Evolutionary conservation across 2,329 filamentous ascomycete genomes (phyloP).

Genomic region (Meredithiella fracta): DNA sequence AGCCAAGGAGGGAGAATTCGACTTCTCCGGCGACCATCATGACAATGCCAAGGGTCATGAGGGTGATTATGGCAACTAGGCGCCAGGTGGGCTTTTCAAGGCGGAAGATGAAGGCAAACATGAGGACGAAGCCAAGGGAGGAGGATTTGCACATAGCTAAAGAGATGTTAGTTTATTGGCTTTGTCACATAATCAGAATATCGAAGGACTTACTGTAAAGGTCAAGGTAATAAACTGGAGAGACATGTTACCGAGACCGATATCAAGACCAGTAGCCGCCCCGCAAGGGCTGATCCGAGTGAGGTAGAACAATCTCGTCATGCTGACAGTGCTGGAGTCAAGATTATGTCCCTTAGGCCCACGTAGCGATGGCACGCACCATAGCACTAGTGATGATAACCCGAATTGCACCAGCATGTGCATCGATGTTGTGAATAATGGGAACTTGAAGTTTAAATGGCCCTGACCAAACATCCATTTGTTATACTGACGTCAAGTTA

Average conservation of each 20-base stretch:
- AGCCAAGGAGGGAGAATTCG: slow-evolving; percentile 72
- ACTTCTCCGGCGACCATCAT: slow-evolving; percentile 98
- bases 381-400: slow-evolving; percentile 62
- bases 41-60: slow-evolving; percentile 84
- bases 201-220: slow-evolving; percentile 60
- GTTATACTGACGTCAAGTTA: slow-evolving; percentile 53
- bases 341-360: slow-evolving; percentile 38
- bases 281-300: slow-evolving; percentile 86
- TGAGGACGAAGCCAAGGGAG: slow-evolving; percentile 79
- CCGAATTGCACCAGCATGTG: slow-evolving; percentile 93
- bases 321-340: slow-evolving; percentile 39
- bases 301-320: slow-evolving; percentile 83
- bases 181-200: not conserved
- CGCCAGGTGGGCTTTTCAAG: slow-evolving; percentile 77
- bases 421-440: slow-evolving; percentile 82
- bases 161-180: slow-evolving; percentile 16
- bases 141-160: slow-evolving; percentile 96
- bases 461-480: slow-evolving; percentile 97
- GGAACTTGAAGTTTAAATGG: slow-evolving; percentile 79
- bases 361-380: slow-evolving; percentile 65
- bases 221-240: slow-evolving; percentile 92
- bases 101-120: slow-evolving; percentile 88
- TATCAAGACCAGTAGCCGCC: slow-evolving; percentile 81
- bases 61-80: slow-evolving; percentile 69
- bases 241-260: slow-evolving; percentile 88